Conservation (phyloP, 495 filamentous ascomycete species). For the Pseudomonodictys pantanalensis region DNA sequence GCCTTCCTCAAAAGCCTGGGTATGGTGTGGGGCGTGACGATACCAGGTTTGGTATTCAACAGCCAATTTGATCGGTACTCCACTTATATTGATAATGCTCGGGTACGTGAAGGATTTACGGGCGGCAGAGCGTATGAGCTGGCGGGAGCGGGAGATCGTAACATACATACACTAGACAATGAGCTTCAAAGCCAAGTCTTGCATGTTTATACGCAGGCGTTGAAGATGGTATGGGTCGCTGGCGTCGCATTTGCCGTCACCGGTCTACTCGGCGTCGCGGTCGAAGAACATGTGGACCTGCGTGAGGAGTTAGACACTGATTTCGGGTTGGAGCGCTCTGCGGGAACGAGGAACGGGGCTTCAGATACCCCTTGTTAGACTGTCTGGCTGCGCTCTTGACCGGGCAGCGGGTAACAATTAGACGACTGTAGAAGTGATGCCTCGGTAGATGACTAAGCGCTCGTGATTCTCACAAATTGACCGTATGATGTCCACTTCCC, state of each 20-base stretch:
- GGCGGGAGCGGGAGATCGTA: neutral
- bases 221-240: neutral
- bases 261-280: neutral
- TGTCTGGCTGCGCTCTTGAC: too few species aligned
- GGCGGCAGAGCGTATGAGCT: constrained; percentile 6
- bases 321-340: neutral
- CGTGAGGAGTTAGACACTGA: neutral
- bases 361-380: too few species aligned
- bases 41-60: constrained; percentile 20
- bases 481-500: too few species aligned
- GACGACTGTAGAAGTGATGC: too few species aligned
- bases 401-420: too few species aligned
- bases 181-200: neutral
- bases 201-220: neutral
- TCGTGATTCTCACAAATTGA: too few species aligned
- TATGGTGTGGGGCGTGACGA: constrained; percentile 15
- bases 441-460: too few species aligned
- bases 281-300: neutral
- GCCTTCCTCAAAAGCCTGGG: constrained; percentile 14
- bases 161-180: neutral
- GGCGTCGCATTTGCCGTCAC: neutral
- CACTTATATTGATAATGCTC: neutral
- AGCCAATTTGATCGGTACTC: neutral
- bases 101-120: neutral
- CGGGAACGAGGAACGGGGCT: too few species aligned